Evolutionary conservation across 2,329 filamentous ascomycete genomes (phyloP), one percentile per base, ranked within the genome.

Genomic region (Aspergillus uvarum): DNA sequence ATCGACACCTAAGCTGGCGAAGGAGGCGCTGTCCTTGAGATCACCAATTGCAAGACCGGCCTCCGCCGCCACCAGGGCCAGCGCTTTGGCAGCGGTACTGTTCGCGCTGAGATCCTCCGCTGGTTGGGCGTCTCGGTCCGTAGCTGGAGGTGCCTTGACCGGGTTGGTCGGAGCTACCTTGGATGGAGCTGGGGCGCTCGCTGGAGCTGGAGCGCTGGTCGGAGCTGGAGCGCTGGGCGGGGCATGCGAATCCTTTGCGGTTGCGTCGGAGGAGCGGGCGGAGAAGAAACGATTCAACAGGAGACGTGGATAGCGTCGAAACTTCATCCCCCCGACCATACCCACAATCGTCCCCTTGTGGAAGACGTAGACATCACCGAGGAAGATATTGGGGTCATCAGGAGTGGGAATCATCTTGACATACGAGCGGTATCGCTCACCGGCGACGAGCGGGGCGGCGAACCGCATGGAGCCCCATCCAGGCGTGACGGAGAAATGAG

Each of bases 1-100:
- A 61, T 78, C 76, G 31, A 79, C 63, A 4, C 75, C 75, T 2
- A 77, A 54, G 19, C 69, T 64, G 2, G 63, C 62, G 51, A 77
- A 73, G 1, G 35, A 57, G 7, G 65, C 62, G n/a, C 72, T 67
- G 32, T 71, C 67, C 0, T 59, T 57, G 5, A 76, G 57, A 2
- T 72, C 67, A 1, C 56, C 52, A 6, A 68, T 11, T 1, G 69
- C 68, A 0, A 76, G 50, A 2, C 55, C 69, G 1, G 63, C 62
- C 57, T 75, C 72, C 1, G 65, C 60, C 24, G 73, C 71, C 47
- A 76, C 71, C 19, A 74, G 59, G 10, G 48, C 51, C 2, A 73
- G 44, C 0, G 64, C 67, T 51, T 67, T 65, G 50, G 51, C 62
- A 3, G 55, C 48, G 10, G 51, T 44, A 14, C 48, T 56, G 21